These are phyloP conservation scores for Hagleromyces aurorensis DNA, from an alignment of 805 yeast species.

Conservation along the genomic window DNA sequence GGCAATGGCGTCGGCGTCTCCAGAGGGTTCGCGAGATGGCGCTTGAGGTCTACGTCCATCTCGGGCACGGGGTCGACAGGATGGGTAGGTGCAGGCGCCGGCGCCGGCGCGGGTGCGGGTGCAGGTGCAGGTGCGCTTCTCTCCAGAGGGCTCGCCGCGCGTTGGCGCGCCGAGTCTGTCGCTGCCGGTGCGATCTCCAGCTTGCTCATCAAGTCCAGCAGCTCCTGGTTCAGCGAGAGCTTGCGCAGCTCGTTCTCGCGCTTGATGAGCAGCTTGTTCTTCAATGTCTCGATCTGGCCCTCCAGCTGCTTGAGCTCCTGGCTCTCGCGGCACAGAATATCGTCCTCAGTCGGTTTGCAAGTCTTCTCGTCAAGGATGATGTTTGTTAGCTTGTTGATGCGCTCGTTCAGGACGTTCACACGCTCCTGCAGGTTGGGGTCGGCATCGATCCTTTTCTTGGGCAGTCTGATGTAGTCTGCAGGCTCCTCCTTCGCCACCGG, in stretches of 20 bases:
- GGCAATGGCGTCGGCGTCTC: conserved; percentile 19
- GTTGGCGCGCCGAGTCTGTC: conserved; percentile 1
- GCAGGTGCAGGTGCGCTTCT: conserved; percentile 1
- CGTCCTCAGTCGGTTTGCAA: conserved; percentile 25
- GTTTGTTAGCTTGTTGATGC: conserved; percentile 14
- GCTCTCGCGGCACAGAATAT: conserved; percentile 30
- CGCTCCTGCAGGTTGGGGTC: conserved; percentile 12
- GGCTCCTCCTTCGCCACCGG: conserved; percentile 15
- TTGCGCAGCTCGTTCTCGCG: conserved; percentile 32
- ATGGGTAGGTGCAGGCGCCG: conserved; percentile 4
- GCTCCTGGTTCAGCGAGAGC: conserved; percentile 27
- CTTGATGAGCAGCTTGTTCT: conserved; percentile 28
- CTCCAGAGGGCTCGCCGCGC: conserved; percentile 1
- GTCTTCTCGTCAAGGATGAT: conserved; percentile 1
- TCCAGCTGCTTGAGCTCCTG: conserved; percentile 30
- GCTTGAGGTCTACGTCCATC: conserved; percentile 4
- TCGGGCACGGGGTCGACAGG: too few relatives aligned
- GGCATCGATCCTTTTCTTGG: conserved; percentile 16
- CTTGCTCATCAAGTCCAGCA: conserved; percentile 22
- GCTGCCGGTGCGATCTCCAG: conserved; percentile 11
- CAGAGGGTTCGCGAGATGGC: conserved; percentile 14
- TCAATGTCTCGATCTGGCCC: conserved; percentile 28
- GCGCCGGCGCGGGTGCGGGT: background rate
- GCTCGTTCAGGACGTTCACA: conserved; percentile 13
- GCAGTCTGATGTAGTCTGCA: conserved; percentile 19